Evolutionary conservation across 2,329 filamentous ascomycete species (phyloP).

Genomic region (Westerdykella sp.): DNA sequence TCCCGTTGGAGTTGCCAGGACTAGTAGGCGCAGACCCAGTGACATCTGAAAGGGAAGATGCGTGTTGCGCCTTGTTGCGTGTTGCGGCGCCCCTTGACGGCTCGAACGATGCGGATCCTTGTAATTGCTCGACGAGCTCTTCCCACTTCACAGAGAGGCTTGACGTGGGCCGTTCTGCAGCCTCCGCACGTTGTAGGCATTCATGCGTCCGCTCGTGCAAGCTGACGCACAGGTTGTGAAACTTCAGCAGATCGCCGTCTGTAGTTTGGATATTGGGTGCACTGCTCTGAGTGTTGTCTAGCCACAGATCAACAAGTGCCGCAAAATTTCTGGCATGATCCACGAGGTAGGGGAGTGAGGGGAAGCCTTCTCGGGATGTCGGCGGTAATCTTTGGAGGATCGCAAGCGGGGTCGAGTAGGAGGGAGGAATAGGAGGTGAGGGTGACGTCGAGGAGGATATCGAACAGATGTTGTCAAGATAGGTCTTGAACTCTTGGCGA

Average conservation of each 20-base stretch:
- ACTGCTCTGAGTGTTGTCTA: slow-evolving; percentile 47
- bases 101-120: slow-evolving; percentile 29
- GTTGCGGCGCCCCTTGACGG: slow-evolving; percentile 27
- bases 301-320: slow-evolving; percentile 74
- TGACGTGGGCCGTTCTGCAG: slow-evolving; percentile 47
- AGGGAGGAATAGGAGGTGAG: slow-evolving; percentile 63
- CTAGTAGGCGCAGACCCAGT: slow-evolving; percentile 12
- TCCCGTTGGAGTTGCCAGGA: slow-evolving; percentile 8
- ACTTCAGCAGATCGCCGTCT: slow-evolving; percentile 44
- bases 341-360: slow-evolving; percentile 85
- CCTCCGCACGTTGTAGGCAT: slow-evolving; percentile 47
- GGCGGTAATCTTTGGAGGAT: slow-evolving; percentile 78
- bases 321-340: slow-evolving; percentile 84
- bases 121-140: slow-evolving; percentile 46
- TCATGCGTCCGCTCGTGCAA: slow-evolving; percentile 46
- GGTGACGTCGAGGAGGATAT: slow-evolving; percentile 61
- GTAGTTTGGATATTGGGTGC: slow-evolving; percentile 34
- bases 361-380: slow-evolving; percentile 83
- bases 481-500: slow-evolving; percentile 74
- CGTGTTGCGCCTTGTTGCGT: slow-evolving; percentile 18
- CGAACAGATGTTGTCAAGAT: slow-evolving; percentile 78
- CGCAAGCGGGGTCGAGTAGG: slow-evolving; percentile 86
- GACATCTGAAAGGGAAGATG: not conserved
- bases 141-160: slow-evolving; percentile 47
- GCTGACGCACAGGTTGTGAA: slow-evolving; percentile 45